phyloP scores from a whole-genome alignment of 2,329 filamentous ascomycete species.

The Clonostachys rhizophaga region DNA sequence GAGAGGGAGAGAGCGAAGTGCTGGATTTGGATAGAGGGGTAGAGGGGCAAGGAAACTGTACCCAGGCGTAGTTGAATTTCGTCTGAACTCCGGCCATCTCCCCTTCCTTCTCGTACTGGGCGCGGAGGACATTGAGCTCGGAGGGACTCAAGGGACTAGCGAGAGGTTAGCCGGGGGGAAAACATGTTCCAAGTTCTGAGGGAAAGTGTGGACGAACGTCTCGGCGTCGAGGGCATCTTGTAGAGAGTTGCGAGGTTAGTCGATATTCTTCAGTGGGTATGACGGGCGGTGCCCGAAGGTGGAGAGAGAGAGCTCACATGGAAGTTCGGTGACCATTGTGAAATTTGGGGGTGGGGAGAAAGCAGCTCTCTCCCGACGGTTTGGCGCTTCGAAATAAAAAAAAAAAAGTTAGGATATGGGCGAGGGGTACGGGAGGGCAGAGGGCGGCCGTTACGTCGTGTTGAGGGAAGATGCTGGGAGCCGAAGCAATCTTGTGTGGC shows the following conservation, averaged over 20 bases:
- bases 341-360: not conserved
- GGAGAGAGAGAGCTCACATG: constrained; percentile 29
- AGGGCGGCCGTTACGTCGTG: not conserved
- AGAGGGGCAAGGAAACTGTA: constrained; percentile 32
- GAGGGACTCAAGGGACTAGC: constrained; percentile 79
- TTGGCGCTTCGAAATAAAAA: constrained; percentile 1
- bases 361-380: not conserved
- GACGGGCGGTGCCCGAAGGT: constrained; percentile 7
- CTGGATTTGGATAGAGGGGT: not conserved
- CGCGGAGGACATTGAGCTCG: constrained; percentile 86
- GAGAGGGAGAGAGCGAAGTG: too few relatives aligned
- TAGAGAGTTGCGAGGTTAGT: constrained; percentile 1
- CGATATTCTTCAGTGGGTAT: not conserved
- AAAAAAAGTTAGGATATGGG: not conserved
- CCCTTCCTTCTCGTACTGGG: constrained; percentile 96
- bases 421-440: not conserved
- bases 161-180: constrained; percentile 1
- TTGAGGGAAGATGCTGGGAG: not conserved
- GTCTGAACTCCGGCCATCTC: constrained; percentile 96
- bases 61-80: constrained; percentile 99
- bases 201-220: constrained; percentile 52
- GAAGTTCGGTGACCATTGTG: constrained; percentile 42
- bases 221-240: constrained; percentile 96
- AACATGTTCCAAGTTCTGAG: constrained; percentile 1
- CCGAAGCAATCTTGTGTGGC: too few relatives aligned